Conservation (phyloP, 2,329 filamentous ascomycete genomes). For the Colletotrichum sp. region DNA sequence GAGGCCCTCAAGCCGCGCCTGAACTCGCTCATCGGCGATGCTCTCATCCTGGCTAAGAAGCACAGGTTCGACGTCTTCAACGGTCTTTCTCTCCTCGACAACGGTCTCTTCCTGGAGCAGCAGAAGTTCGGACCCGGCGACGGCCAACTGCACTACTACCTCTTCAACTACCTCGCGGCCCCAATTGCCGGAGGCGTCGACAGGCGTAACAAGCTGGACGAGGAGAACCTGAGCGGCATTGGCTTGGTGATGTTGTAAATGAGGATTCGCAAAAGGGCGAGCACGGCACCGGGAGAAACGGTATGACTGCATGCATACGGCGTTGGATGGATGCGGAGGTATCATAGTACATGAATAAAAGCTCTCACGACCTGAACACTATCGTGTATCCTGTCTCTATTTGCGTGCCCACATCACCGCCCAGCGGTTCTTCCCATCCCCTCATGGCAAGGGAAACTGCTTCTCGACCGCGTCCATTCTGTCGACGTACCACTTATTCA, state of each 20-base stretch:
- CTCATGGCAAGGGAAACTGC: constrained; percentile 30
- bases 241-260: constrained; percentile 77
- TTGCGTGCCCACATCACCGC: background rate
- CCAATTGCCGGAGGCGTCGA: constrained; percentile 88
- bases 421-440: background rate
- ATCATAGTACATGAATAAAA: constrained; percentile 14
- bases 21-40: constrained; percentile 81
- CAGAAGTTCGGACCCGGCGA: constrained; percentile 96
- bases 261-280: background rate
- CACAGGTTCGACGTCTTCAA: constrained; percentile 95
- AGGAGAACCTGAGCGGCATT: constrained; percentile 80
- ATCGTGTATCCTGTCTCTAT: background rate
- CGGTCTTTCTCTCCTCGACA: constrained; percentile 90
- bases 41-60: constrained; percentile 84
- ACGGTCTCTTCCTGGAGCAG: constrained; percentile 88
- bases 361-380: background rate
- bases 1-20: constrained; percentile 76
- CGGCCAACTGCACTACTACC: constrained; percentile 93
- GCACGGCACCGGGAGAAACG: background rate
- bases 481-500: constrained; percentile 67
- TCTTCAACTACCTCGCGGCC: constrained; percentile 94
- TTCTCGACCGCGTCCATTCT: constrained; percentile 56
- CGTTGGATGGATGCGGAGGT: constrained; percentile 2
- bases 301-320: constrained; percentile 3
- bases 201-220: constrained; percentile 76